phyloP scores from a whole-genome alignment of 371 early-diverging fungal genomes.

The Blyttiomyces sp. region DNA sequence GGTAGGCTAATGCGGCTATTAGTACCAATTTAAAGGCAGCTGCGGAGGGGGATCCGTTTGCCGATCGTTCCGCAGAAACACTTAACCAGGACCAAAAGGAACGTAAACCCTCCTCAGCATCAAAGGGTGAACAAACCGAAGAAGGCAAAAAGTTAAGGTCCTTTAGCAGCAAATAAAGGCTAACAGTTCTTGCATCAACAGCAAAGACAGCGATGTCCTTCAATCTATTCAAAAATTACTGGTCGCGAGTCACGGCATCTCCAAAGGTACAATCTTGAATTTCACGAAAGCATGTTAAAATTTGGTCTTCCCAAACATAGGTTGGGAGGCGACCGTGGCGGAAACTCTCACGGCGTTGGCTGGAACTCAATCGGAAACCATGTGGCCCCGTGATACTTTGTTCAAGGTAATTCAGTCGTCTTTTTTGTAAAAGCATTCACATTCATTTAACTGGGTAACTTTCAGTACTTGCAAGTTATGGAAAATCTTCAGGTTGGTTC shows the following conservation, averaged over 20 bases:
- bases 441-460: not conserved
- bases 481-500: constrained; percentile 18
- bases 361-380: constrained; percentile 19
- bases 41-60: not conserved
- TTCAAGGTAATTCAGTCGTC: constrained; percentile 19
- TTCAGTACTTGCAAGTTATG: constrained; percentile 23
- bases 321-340: constrained; percentile 32
- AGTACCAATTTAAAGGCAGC: constrained; percentile 20
- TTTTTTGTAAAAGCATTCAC: no score
- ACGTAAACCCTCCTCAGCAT: no score
- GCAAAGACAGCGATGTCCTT: constrained; percentile 14
- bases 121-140: no score
- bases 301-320: constrained; percentile 1
- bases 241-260: constrained; percentile 20
- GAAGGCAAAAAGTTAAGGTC: no score
- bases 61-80: constrained; percentile 3
- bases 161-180: no score
- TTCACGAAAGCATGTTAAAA: not conserved
- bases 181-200: no score
- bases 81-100: no score
- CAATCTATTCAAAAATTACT: constrained; percentile 23
- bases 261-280: constrained; percentile 20
- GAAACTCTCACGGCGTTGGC: constrained; percentile 29
- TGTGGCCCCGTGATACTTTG: constrained; percentile 30
- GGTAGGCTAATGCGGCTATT: not conserved